These are phyloP conservation scores for Xylariaceae sp. DNA, from an alignment of 2,329 filamentous ascomycete genomes.

Conservation along the genomic window DNA sequence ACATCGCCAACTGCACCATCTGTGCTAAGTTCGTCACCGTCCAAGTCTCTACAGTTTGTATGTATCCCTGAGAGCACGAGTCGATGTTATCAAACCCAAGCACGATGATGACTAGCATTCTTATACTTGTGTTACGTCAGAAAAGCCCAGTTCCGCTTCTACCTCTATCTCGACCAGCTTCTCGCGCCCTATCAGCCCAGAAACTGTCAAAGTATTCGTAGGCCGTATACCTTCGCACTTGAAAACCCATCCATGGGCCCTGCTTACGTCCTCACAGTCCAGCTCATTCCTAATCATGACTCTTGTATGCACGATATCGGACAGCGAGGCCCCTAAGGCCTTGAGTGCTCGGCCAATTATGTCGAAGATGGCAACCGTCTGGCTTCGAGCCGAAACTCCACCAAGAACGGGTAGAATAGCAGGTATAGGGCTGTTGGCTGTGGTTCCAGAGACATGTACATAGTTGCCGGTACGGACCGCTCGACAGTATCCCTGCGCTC, in stretches of 20 bases:
- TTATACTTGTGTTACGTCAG: slow-evolving; percentile 1
- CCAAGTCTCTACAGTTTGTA: too few relatives aligned
- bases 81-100: too few relatives aligned
- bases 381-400: slow-evolving; percentile 17
- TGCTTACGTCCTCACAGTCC: slow-evolving; percentile 22
- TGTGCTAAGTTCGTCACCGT: too few relatives aligned
- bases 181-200: slow-evolving; percentile 9
- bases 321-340: slow-evolving; percentile 20
- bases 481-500: slow-evolving; percentile 24
- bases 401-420: slow-evolving; percentile 14
- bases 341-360: slow-evolving; percentile 23
- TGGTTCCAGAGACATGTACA: slow-evolving; percentile 28
- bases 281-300: slow-evolving; percentile 19
- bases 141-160: slow-evolving; percentile 11
- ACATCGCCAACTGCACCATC: too few relatives aligned
- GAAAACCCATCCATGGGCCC: slow-evolving; percentile 26
- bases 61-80: too few relatives aligned
- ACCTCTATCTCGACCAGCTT: slow-evolving; percentile 19
- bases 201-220: slow-evolving; percentile 14
- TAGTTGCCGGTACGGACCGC: slow-evolving; percentile 22
- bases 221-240: slow-evolving; percentile 18
- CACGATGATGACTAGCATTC: too few relatives aligned
- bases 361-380: slow-evolving; percentile 25
- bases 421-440: slow-evolving; percentile 22
- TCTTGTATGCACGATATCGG: slow-evolving; percentile 24